Conservation (phyloP, 2,329 filamentous ascomycete genomes). For the Pezicula neosporulosa region DNA sequence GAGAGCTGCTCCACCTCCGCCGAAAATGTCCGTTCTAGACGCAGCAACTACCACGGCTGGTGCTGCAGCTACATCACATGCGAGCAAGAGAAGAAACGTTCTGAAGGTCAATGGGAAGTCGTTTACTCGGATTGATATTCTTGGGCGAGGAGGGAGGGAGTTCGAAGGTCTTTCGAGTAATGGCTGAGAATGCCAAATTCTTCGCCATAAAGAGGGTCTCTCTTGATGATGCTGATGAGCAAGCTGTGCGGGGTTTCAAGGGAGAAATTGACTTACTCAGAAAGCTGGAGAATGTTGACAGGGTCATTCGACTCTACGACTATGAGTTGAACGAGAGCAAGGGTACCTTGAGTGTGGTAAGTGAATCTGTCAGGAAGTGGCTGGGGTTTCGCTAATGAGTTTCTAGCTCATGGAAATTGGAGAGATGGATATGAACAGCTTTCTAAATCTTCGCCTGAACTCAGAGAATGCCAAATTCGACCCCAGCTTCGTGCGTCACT, state of each 20-base stretch:
- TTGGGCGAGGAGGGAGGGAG: constrained; percentile 93
- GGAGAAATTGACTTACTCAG: constrained; percentile 91
- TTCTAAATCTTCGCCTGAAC: constrained; percentile 72
- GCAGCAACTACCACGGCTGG: constrained; percentile 82
- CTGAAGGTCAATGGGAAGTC: constrained; percentile 87
- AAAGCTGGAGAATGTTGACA: constrained; percentile 78
- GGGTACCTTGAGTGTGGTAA: constrained; percentile 78
- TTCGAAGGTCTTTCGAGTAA: constrained; percentile 91
- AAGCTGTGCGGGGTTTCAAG: constrained; percentile 81
- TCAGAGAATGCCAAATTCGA: constrained; percentile 76
- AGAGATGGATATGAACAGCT: constrained; percentile 85
- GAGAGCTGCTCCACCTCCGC: constrained; percentile 74
- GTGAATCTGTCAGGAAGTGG: constrained; percentile 28
- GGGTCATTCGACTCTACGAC: constrained; percentile 87
- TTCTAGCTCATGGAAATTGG: constrained; percentile 91
- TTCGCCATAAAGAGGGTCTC: constrained; percentile 93
- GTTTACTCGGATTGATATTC: constrained; percentile 84
- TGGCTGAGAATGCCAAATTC: constrained; percentile 94
- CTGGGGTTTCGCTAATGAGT: background rate
- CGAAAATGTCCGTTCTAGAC: constrained; percentile 96
- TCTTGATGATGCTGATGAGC: constrained; percentile 83
- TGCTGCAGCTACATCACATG: constrained; percentile 70
- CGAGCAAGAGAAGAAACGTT: constrained; percentile 69
- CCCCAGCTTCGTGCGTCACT: constrained; percentile 88
- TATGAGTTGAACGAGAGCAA: constrained; percentile 94